Evolutionary conservation across 2,329 filamentous ascomycete species (phyloP).

Genomic region (Botrytis cinerea): DNA sequence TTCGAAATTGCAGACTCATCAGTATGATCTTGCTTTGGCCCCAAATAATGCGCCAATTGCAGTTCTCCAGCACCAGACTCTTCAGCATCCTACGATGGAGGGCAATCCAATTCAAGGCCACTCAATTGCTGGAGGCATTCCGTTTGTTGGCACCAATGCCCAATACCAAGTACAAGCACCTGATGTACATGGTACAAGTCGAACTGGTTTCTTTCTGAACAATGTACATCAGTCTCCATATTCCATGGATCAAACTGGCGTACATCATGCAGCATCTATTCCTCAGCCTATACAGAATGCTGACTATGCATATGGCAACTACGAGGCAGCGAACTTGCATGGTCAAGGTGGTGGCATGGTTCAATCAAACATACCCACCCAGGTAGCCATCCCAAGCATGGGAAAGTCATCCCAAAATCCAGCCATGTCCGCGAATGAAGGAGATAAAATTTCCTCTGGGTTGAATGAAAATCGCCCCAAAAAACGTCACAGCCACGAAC

Average conservation of each 20-base stretch:
- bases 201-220: too few relatives aligned
- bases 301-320: not conserved
- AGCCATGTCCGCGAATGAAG: not conserved
- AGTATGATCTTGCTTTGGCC: not conserved
- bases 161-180: not conserved
- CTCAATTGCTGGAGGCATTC: too few relatives aligned
- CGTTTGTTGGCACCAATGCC: too few relatives aligned
- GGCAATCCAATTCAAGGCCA: too few relatives aligned
- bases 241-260: fast-evolving
- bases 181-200: too few relatives aligned
- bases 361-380: too few relatives aligned
- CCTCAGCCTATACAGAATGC: too few relatives aligned
- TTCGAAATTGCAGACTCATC: not conserved
- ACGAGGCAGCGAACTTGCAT: fast-evolving
- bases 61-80: not conserved
- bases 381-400: too few relatives aligned
- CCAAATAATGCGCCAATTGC: not conserved
- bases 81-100: not conserved
- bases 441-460: not conserved
- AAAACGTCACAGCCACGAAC: not conserved
- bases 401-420: not conserved
- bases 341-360: not conserved
- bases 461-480: not conserved
- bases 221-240: not conserved
- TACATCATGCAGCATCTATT: too few relatives aligned